Base-by-base conservation (phyloP, 257 asterid genomes). In the Capsicum chinense region DNA sequence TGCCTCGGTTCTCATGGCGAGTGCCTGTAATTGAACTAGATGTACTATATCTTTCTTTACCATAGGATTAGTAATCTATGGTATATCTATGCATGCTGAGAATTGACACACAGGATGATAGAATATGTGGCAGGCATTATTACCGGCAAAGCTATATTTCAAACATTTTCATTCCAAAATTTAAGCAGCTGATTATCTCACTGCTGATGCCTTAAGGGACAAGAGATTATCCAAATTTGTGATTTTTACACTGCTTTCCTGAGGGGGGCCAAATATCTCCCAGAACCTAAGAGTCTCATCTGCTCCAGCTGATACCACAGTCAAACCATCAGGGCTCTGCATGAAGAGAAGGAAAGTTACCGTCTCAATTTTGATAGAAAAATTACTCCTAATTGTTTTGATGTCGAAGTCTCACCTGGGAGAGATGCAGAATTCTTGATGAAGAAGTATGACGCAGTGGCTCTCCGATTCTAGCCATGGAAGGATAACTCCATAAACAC, bases 291-390 rank as follows among this genome's bases (percentile, higher is more conserved):
- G 86, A 3, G 90, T 85, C 89, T 90, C 94, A 14, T 93, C 95
- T 85, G 84, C 97, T 87, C 86, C 93, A 26, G 93, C 97, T 3
- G 97, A 86, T 73, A 83, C 93, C 85, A 88, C 94, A 3, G 94
- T 92, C 76, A 87, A 83, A 87, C 98, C 98, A 88, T 93, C 93
- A 0, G 98, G 95, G 91, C 96, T 92, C 98, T 95, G 91, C 84
- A 62, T 26, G 62, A 70, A 63, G 85, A 0, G 84, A 66, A 56
- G 19, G 13, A 15, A 85, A 79, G 17, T 19, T 39, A 21, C 68
- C 0, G 42, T 26, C 62, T 50, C 10, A 56, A 44, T 19, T 60
- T 19, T 85, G 56, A 68, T 33, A 68, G 7, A 37, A 39, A 56
- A 42, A n/a, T 33, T 14, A 15, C 64, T 56, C 39, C 66, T 59